phyloP scores from a whole-genome alignment of 164 flowering plant genomes.

The Stephania yunnanensis region DNA sequence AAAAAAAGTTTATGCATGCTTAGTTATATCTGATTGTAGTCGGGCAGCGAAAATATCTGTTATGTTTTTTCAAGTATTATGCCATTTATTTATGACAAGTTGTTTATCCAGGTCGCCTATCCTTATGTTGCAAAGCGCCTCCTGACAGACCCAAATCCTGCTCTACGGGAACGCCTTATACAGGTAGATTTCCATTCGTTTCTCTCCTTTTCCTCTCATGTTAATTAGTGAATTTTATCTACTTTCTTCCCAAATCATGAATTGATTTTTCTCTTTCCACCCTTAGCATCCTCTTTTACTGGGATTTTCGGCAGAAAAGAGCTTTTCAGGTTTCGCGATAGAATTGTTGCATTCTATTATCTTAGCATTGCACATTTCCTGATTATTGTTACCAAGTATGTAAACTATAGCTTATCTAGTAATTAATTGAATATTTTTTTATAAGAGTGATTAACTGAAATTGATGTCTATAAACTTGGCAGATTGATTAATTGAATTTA shows the following conservation, averaged over 20 bases:
- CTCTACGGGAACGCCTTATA: constrained; percentile 93
- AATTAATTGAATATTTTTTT: not conserved
- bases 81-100: constrained; percentile 5
- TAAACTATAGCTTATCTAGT: not conserved
- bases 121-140: constrained; percentile 97
- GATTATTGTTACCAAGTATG: not conserved
- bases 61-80: not conserved
- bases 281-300: no score
- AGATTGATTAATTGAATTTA: not conserved
- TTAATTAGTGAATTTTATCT: not conserved
- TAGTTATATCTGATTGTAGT: not conserved
- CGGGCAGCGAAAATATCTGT: not conserved
- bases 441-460: not conserved
- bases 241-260: not conserved
- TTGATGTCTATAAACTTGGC: not conserved
- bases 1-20: not conserved
- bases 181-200: constrained; percentile 50
- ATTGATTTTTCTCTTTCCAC: not conserved
- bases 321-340: not conserved
- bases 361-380: not conserved
- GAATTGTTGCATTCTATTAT: not conserved
- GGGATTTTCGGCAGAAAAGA: not conserved
- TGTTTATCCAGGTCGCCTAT: constrained; percentile 73
- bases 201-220: constrained; percentile 1
- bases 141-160: constrained; percentile 94